A percentile compares a stretch with the other conserved stretches of the same genome.
phyloP scores from a whole-genome alignment of 371 early-diverging fungal genomes.

The Actinomortierella ambigua region DNA sequence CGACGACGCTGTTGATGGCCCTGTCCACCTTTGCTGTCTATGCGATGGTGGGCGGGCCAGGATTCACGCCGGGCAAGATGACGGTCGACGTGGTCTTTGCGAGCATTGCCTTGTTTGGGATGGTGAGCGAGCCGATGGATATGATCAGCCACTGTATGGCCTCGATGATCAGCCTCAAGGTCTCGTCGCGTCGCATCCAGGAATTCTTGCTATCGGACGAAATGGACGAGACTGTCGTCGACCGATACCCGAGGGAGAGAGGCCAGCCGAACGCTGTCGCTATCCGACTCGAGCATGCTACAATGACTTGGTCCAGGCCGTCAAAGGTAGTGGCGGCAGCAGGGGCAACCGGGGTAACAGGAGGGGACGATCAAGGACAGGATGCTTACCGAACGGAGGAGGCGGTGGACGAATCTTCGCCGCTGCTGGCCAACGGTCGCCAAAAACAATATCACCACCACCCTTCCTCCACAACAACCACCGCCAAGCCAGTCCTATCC shows the following conservation, averaged over 20 bases:
- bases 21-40: conserved; percentile 55
- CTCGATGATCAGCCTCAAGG: conserved; percentile 71
- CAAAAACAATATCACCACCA: too few relatives aligned
- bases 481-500: conserved; percentile 12
- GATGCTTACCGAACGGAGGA: too few relatives aligned
- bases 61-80: conserved; percentile 51
- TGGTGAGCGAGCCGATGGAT: conserved; percentile 58
- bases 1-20: conserved; percentile 59
- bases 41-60: conserved; percentile 56
- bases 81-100: conserved; percentile 84
- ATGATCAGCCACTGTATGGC: too few relatives aligned
- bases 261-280: too few relatives aligned
- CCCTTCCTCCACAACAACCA: too few relatives aligned
- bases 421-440: conserved; percentile 21
- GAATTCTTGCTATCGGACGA: conserved; percentile 80
- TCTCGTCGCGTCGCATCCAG: conserved; percentile 78
- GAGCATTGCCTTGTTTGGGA: conserved; percentile 89
- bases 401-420: too few relatives aligned
- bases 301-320: too few relatives aligned
- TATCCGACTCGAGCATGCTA: too few relatives aligned
- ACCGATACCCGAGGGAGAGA: conserved; percentile 7
- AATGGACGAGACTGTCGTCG: conserved; percentile 69
- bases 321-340: too few relatives aligned
- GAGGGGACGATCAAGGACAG: too few relatives aligned
- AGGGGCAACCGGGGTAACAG: too few relatives aligned